Base-by-base conservation (phyloP, 2,329 filamentous ascomycete species). In the Orbilia blumenaviensis region DNA sequence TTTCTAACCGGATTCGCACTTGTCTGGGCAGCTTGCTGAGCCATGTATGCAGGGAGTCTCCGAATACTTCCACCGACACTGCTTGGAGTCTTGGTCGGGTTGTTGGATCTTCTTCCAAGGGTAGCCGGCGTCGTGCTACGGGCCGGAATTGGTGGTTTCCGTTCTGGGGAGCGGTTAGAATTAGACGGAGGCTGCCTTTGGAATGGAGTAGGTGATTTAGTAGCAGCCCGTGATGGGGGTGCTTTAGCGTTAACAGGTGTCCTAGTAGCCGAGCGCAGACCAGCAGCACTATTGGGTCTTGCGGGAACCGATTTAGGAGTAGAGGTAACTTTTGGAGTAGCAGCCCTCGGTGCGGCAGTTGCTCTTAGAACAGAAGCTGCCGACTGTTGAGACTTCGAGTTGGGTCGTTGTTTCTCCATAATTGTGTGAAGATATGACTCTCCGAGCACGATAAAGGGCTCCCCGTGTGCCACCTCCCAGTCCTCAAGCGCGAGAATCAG, bases 381-480 rank as follows among this genome's bases (percentile, higher is more conserved):
- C 4, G 72, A 76, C 12, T 72, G 64, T 34, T 77, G 73, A 16
- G 29, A 62, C 54, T 62, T 77, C 6, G 66, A 66, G 9, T 52
- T 69, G n/a, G 73, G 73, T 9, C 67, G 60, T 38, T 77, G 73
- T n/a, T 77, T 77, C 46, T 77, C 73, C 7, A 72, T 42, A 38
- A 80, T 62, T 1, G 71, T 78, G 10, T 98, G 93, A 36, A 99
- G 86, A 81, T 97, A 99, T 78, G 92, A 88, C 81, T 97, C 91
- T 29, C 95, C 95, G 79, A 95, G 93, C 12, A 99, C 94, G 50
- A 96, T 86, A 86, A 99, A 99, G 2, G 94, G 92, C 9, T 93
- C 89, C 2, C 93, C 94, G 82, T 94, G 97, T 81, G 98, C 95
- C 63, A 96, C 91, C 82, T 99, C 95, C 90, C 93, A 99, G 50